These are phyloP conservation scores for Podospora anserina DNA, from an alignment of 495 filamentous ascomycete genomes.

Conservation along the genomic window DNA sequence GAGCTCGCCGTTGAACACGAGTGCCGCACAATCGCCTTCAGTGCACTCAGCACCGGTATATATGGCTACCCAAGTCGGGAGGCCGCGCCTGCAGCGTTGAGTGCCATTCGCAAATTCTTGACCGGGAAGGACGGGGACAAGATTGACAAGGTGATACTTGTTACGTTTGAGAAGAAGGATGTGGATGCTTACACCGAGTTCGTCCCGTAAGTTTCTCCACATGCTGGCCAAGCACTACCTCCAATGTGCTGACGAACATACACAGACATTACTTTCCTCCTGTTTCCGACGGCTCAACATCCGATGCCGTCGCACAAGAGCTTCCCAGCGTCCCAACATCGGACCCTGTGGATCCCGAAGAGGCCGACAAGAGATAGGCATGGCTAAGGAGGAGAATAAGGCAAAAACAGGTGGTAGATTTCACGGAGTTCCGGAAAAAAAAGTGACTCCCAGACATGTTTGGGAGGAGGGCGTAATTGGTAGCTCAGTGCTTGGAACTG, in stretches of 20 bases:
- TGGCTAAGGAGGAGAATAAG: background rate
- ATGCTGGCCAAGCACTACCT: background rate
- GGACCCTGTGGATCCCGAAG: slow-evolving; percentile 34
- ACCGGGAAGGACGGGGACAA: slow-evolving; percentile 49
- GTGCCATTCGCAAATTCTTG: slow-evolving; percentile 69
- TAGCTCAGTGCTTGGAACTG: background rate
- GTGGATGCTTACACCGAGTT: slow-evolving; percentile 62
- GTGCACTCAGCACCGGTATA: slow-evolving; percentile 77
- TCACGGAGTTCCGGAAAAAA: background rate
- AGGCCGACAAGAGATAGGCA: slow-evolving; percentile 37
- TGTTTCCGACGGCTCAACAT: slow-evolving; percentile 26
- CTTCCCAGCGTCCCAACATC: slow-evolving; percentile 38
- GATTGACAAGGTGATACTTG: slow-evolving; percentile 75
- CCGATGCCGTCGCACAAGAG: slow-evolving; percentile 27
- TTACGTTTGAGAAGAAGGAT: slow-evolving; percentile 76
- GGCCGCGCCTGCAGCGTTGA: slow-evolving; percentile 66
- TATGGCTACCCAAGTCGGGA: slow-evolving; percentile 80
- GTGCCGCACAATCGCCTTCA: slow-evolving; percentile 74
- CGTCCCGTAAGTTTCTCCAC: slow-evolving; percentile 62
- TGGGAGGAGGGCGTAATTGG: background rate
- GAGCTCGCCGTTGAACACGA: slow-evolving; percentile 64
- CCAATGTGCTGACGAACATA: slow-evolving; percentile 8
- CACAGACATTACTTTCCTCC: slow-evolving; percentile 39
- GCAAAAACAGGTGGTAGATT: background rate
- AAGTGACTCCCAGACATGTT: background rate